These are phyloP conservation scores for Nothophaeocryptopus gaeumannii DNA, from an alignment of 2,329 filamentous ascomycete species.

Conservation along the genomic window DNA sequence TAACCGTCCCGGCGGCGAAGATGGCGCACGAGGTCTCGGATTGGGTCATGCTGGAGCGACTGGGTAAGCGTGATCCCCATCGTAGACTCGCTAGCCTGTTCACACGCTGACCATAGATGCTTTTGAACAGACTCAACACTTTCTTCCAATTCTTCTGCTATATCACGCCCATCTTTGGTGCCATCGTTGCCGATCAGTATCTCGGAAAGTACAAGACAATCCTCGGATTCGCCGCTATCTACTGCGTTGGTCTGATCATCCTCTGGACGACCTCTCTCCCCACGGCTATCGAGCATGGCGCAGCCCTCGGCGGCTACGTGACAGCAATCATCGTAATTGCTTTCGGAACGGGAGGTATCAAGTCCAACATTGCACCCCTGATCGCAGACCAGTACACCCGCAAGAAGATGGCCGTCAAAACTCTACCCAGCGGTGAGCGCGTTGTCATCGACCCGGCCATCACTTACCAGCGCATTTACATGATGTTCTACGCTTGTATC, in stretches of 20 bases:
- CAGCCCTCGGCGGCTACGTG: conserved; percentile 62
- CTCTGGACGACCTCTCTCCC: conserved; percentile 65
- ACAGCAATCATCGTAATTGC: conserved; percentile 66
- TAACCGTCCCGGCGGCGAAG: conserved; percentile 38
- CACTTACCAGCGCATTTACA: conserved; percentile 50
- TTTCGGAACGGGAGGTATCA: conserved; percentile 77
- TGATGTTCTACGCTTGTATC: conserved; percentile 71
- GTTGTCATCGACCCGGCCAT: conserved; percentile 48
- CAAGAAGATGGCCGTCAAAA: conserved; percentile 42
- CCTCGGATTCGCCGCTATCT: conserved; percentile 61
- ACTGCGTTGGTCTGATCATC: conserved; percentile 64
- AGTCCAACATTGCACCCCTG: conserved; percentile 65
- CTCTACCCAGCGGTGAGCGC: conserved; percentile 40
- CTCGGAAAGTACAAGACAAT: conserved; percentile 70
- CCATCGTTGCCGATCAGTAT: conserved; percentile 63
- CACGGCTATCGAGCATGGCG: conserved; percentile 57
- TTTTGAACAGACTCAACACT: conserved; percentile 35
- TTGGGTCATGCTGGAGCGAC: conserved; percentile 38
- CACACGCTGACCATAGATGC: no score
- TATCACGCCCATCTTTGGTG: conserved; percentile 46
- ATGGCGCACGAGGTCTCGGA: conserved; percentile 42
- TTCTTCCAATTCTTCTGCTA: conserved; percentile 52
- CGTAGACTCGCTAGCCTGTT: conserved; percentile 33
- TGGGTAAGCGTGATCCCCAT: neutral
- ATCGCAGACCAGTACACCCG: conserved; percentile 49